phyloP scores from a whole-genome alignment of 805 yeast species.

The Hagleromyces aurorensis region DNA sequence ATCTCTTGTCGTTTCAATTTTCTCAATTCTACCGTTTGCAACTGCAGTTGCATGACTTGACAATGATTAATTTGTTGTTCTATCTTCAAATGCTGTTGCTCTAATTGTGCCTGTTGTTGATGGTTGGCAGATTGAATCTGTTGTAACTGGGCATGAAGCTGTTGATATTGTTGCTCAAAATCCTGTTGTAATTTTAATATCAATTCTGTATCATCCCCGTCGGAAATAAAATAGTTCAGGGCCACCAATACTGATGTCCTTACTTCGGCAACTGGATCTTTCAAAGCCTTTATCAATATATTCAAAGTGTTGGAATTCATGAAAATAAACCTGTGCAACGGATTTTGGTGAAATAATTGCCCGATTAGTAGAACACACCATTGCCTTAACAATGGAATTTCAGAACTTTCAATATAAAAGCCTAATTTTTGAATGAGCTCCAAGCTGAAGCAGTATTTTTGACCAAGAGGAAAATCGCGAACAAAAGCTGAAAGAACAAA shows the following conservation, averaged over 20 bases:
- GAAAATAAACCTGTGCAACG: slow-evolving; percentile 68
- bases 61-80: slow-evolving; percentile 27
- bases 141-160: slow-evolving; percentile 27
- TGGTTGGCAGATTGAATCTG: slow-evolving; percentile 21
- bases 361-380: slow-evolving; percentile 83
- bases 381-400: slow-evolving; percentile 79
- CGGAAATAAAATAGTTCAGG: slow-evolving; percentile 58
- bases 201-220: slow-evolving; percentile 32
- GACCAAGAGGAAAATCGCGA: slow-evolving; percentile 72
- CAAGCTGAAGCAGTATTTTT: slow-evolving; percentile 65
- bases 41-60: slow-evolving; percentile 22
- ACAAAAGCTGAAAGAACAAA: slow-evolving; percentile 81
- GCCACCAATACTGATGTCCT: slow-evolving; percentile 77
- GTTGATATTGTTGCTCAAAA: slow-evolving; percentile 28
- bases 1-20: slow-evolving; percentile 63
- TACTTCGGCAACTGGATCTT: slow-evolving; percentile 93
- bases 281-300: slow-evolving; percentile 44
- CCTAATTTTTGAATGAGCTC: slow-evolving; percentile 65
- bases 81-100: slow-evolving; percentile 22
- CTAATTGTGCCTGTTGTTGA: slow-evolving; percentile 21
- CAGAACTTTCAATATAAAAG: slow-evolving; percentile 59
- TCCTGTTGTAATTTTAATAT: slow-evolving; percentile 29
- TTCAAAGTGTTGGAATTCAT: slow-evolving; percentile 56
- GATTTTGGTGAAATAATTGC: slow-evolving; percentile 63
- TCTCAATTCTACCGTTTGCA: slow-evolving; percentile 28